phyloP scores from a whole-genome alignment of 2,329 filamentous ascomycete genomes.

The Chlorencoelia australis region DNA sequence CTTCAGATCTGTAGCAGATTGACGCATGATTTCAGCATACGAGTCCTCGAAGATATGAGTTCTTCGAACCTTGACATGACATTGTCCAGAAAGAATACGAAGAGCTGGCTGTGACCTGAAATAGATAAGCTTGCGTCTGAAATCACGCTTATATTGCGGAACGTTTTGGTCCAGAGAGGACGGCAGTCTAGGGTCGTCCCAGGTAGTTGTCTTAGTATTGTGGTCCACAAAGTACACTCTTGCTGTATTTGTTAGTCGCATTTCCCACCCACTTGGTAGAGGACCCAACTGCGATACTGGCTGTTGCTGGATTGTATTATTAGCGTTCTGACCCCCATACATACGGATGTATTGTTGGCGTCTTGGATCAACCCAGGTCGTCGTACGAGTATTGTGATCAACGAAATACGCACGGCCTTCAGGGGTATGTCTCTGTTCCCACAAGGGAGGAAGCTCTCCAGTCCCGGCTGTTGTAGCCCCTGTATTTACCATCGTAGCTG shows the following conservation, averaged over 20 bases:
- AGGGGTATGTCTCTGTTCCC: slow-evolving; percentile 93
- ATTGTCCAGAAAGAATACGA: slow-evolving; percentile 90
- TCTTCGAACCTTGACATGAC: slow-evolving; percentile 93
- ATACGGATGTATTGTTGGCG: slow-evolving; percentile 97
- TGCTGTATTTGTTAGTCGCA: slow-evolving; percentile 96
- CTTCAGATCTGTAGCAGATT: slow-evolving; percentile 91
- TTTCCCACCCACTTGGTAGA: slow-evolving; percentile 96
- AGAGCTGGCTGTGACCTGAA: slow-evolving; percentile 97
- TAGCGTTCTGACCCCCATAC: slow-evolving; percentile 84
- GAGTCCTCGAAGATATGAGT: slow-evolving; percentile 98
- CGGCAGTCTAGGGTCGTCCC: slow-evolving; percentile 92
- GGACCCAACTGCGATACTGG: slow-evolving; percentile 94
- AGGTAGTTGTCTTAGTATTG: slow-evolving; percentile 98
- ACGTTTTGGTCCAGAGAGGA: slow-evolving; percentile 97
- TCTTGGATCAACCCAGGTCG: slow-evolving; percentile 95
- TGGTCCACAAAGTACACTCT: slow-evolving; percentile 98
- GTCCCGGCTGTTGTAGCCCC: slow-evolving; percentile 90
- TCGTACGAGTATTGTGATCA: slow-evolving; percentile 95
- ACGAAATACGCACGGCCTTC: slow-evolving; percentile 96
- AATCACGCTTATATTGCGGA: slow-evolving; percentile 98
- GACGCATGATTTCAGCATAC: slow-evolving; percentile 95
- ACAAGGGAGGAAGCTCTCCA: slow-evolving; percentile 87
- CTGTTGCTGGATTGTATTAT: slow-evolving; percentile 88
- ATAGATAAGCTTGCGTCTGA: slow-evolving; percentile 95
- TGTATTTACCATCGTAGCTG: slow-evolving; percentile 83